phyloP scores from a whole-genome alignment of 805 yeast genomes.

The Yamadazyma laniorum region DNA sequence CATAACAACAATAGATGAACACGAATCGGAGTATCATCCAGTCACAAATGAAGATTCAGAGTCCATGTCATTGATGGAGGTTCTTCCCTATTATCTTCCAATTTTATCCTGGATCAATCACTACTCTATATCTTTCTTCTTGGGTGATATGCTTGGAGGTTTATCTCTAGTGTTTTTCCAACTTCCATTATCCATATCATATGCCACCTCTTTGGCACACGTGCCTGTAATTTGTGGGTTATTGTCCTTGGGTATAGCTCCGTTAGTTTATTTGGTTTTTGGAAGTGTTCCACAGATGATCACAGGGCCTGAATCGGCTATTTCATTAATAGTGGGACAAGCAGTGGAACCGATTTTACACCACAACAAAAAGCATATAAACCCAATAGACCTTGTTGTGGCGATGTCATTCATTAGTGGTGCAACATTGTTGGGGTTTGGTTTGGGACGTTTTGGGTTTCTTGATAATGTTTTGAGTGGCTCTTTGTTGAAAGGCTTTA shows the following conservation, averaged over 20 bases:
- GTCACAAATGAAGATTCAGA: constrained; percentile 20
- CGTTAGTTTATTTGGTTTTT: constrained; percentile 39
- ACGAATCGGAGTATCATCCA: constrained; percentile 21
- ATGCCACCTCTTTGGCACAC: constrained; percentile 42
- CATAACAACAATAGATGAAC: background rate
- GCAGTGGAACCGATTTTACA: constrained; percentile 44
- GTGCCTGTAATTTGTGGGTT: constrained; percentile 43
- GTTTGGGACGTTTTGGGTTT: constrained; percentile 82
- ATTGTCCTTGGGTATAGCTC: constrained; percentile 38
- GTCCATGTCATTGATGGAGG: constrained; percentile 25
- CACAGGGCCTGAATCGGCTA: constrained; percentile 48
- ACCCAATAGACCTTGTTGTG: constrained; percentile 56
- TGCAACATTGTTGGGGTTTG: constrained; percentile 64
- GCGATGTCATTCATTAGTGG: constrained; percentile 77
- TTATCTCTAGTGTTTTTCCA: constrained; percentile 86
- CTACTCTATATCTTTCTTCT: constrained; percentile 40
- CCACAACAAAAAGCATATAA: constrained; percentile 28
- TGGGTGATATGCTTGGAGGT: constrained; percentile 79
- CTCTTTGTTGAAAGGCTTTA: constrained; percentile 42
- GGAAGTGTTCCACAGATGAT: constrained; percentile 49
- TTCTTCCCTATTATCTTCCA: constrained; percentile 64
- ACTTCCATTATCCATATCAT: constrained; percentile 68
- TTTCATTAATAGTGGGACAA: constrained; percentile 45
- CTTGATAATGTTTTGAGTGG: constrained; percentile 43
- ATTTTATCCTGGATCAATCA: constrained; percentile 64